Evolutionary conservation across 2,329 filamentous ascomycete genomes (phyloP).

Genomic region (Arthroderma uncinatum): DNA sequence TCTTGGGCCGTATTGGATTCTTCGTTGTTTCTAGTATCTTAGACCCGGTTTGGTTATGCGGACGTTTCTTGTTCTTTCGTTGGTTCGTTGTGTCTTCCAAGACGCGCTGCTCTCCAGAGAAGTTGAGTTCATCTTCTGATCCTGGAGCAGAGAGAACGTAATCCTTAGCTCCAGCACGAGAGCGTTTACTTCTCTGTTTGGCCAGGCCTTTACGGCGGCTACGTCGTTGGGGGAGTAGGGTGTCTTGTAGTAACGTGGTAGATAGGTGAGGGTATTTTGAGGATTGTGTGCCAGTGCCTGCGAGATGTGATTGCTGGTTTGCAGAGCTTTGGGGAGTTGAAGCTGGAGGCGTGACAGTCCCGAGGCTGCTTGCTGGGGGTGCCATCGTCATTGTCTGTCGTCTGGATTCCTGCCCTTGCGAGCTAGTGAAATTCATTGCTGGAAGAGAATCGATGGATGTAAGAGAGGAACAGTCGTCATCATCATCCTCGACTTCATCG

Average conservation of each 20-base stretch:
- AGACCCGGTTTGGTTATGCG: slow-evolving; percentile 11
- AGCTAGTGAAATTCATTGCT: not conserved
- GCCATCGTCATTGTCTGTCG: not conserved
- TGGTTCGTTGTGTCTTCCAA: not conserved
- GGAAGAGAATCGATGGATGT: not conserved
- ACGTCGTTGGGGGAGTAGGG: not conserved
- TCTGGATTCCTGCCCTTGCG: not conserved
- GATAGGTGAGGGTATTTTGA: not conserved
- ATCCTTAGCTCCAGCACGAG: not conserved
- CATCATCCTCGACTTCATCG: slow-evolving; percentile 1
- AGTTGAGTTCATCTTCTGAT: slow-evolving; percentile 4
- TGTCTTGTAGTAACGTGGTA: slow-evolving; percentile 1
- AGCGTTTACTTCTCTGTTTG: not conserved
- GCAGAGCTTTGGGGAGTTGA: not conserved
- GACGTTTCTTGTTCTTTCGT: not conserved
- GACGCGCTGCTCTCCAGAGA: not conserved
- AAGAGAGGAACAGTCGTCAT: not conserved
- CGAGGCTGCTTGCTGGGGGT: not conserved
- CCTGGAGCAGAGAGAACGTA: not conserved
- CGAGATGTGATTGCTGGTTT: not conserved
- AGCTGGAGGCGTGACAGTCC: not conserved
- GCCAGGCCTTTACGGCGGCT: not conserved
- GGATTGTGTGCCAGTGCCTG: not conserved
- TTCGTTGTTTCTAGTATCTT: slow-evolving; percentile 15
- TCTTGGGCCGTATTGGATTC: not conserved